These are phyloP conservation scores for Eucalyptus caleyi DNA, from an alignment of 345 rosid genomes.

Conservation along the genomic window DNA sequence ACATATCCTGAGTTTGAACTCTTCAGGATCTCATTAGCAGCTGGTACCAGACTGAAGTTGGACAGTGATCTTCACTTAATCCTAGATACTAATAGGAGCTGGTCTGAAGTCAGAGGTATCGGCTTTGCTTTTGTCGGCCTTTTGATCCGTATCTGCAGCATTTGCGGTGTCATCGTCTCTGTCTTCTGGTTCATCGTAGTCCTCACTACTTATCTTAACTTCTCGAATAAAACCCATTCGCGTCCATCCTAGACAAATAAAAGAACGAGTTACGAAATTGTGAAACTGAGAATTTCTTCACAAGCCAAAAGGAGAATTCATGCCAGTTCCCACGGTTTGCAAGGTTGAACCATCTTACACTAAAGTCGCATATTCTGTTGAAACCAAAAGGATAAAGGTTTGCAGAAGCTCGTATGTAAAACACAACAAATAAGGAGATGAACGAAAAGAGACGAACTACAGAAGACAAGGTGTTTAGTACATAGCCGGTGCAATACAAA, in stretches of 20 bases:
- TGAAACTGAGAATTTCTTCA: background rate
- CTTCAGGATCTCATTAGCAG: conserved; percentile 31
- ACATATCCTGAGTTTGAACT: conserved; percentile 38
- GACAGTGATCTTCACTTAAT: conserved; percentile 8
- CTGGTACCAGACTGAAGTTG: conserved; percentile 51
- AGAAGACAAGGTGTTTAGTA: too few relatives aligned
- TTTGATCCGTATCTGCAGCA: background rate
- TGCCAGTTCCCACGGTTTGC: background rate
- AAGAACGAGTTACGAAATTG: background rate
- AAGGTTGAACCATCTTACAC: background rate
- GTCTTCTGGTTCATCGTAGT: background rate
- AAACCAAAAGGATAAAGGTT: too few relatives aligned
- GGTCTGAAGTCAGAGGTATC: background rate
- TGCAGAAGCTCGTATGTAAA: too few relatives aligned
- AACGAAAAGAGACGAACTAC: too few relatives aligned
- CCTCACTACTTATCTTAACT: conserved; percentile 14
- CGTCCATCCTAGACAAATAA: background rate
- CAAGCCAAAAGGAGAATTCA: background rate
- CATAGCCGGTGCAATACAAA: too few relatives aligned
- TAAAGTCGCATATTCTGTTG: too few relatives aligned
- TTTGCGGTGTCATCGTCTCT: background rate
- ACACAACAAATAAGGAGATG: too few relatives aligned
- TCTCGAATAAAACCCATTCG: conserved; percentile 13
- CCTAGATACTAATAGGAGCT: conserved; percentile 23
- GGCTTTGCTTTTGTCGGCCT: background rate